These are phyloP conservation scores for Euphorbia pulcherrima DNA, from an alignment of 345 rosid species.

Conservation along the genomic window DNA sequence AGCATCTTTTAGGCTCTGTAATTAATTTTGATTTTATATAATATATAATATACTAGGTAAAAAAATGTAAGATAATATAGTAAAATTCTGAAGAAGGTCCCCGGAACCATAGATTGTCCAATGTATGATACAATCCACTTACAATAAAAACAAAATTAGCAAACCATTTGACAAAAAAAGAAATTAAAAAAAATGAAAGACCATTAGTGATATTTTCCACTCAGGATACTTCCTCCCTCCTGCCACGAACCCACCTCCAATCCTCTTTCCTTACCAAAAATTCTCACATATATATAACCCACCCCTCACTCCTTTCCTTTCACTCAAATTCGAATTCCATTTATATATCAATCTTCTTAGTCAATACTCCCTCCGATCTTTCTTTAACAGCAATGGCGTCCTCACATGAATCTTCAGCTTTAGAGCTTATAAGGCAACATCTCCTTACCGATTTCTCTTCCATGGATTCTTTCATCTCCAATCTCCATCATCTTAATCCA, in stretches of 20 bases:
- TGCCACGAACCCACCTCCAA: slow-evolving; percentile 32
- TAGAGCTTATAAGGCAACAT: slow-evolving; percentile 60
- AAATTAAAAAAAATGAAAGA: not conserved
- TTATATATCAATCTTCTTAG: too few relatives aligned
- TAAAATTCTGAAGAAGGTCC: not conserved
- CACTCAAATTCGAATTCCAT: slow-evolving; percentile 21
- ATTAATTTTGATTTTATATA: too few relatives aligned
- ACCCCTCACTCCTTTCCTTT: slow-evolving; percentile 22
- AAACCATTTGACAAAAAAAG: not conserved
- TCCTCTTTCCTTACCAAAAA: not conserved
- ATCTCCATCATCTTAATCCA: slow-evolving; percentile 13
- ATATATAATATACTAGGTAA: too few relatives aligned
- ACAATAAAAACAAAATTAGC: not conserved
- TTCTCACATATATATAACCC: slow-evolving; percentile 16
- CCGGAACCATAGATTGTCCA: not conserved
- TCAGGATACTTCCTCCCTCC: slow-evolving; percentile 29
- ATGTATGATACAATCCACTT: too few relatives aligned
- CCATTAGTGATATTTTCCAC: not conserved
- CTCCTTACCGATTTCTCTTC: slow-evolving; percentile 52
- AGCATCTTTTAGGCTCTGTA: too few relatives aligned
- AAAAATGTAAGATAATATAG: too few relatives aligned
- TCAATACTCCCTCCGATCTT: too few relatives aligned
- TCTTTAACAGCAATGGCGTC: slow-evolving; percentile 17
- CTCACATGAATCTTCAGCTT: slow-evolving; percentile 36
- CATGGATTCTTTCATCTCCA: slow-evolving; percentile 33